Base-by-base conservation (phyloP, 306 rosid species). In the Macrotyloma uniflorum region DNA sequence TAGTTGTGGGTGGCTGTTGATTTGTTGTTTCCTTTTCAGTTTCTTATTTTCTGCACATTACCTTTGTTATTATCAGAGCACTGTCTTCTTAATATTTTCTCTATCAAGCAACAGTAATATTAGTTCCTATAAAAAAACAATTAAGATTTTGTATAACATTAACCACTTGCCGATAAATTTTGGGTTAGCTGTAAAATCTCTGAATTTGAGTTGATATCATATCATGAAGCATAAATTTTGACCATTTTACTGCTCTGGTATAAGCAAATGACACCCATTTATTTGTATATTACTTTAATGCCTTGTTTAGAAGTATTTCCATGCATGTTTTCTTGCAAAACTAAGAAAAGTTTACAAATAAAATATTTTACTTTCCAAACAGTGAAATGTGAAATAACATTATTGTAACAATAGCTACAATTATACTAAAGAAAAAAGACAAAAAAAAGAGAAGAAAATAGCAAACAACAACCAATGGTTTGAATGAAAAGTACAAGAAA, bases 361-460 rank as follows among this genome's bases (percentile, higher is more conserved):
- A 74, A 53, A 32, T 65, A 12, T 33, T 45, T 55, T 4, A 20
- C 53, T 53, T 26, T 79, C 47, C 8, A 10, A 26, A 18, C 11
- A 40, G 74, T 28, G 18, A 38, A 1, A 36, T 38, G 30, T 72
- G 38, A 65, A 64, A 73, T 72, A 64, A 28, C 8, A 73, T 53
- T 74, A 65, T 32, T 74, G 19, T 12, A 53, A 65, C 20, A 63
- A 43, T 80, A 66, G 72, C 33, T 72, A 72, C 67, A 72, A 72
- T 51, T 33, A 28, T 45, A 5, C 30, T 24, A 19, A 11, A 50
- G 14, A 40, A 40, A 30, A 72, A 74, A 74, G 53, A 73, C 19
- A 46, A 26, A 2, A 30, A 72, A n/a, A n/a, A n/a, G n/a, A n/a
- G n/a, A n/a, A 46, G 43, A 38, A 38, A 38, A 38, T 6, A 55